A percentile compares a stretch with the other conserved stretches of the same genome.
phyloP scores from a whole-genome alignment of 306 rosid species.

The Trifolium subterraneum region DNA sequence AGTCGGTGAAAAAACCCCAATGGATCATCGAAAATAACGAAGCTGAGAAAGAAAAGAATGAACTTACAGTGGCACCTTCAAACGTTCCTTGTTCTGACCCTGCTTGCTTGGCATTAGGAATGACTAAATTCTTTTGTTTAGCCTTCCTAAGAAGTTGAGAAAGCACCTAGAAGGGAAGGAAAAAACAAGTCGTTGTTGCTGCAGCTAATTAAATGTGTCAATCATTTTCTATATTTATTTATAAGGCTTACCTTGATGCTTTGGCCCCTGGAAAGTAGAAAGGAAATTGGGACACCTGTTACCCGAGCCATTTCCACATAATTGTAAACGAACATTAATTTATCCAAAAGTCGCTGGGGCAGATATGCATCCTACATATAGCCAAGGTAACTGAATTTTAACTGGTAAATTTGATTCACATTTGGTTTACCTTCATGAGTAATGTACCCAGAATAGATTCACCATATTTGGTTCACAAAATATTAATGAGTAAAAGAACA shows the following conservation, averaged over 20 bases:
- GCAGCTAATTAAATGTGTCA: conserved; percentile 25
- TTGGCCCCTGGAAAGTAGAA: conserved; percentile 96
- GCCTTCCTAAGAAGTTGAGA: conserved; percentile 99
- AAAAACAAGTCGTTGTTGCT: conserved; percentile 28
- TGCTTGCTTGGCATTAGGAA: conserved; percentile 87
- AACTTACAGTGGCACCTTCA: conserved; percentile 99
- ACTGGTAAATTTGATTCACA: conserved; percentile 22
- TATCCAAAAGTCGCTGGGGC: conserved; percentile 95
- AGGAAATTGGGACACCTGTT: conserved; percentile 97
- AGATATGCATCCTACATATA: conserved; percentile 92
- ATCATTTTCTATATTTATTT: conserved; percentile 18
- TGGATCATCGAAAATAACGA: background rate
- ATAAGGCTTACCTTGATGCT: conserved; percentile 73
- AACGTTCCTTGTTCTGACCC: conserved; percentile 98
- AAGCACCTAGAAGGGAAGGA: conserved; percentile 67
- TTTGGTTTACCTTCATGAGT: conserved; percentile 13
- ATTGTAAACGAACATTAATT: conserved; percentile 91
- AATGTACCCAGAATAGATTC: conserved; percentile 14
- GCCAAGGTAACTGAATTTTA: conserved; percentile 32
- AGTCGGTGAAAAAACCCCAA: background rate
- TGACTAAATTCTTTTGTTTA: conserved; percentile 81
- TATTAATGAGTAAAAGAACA: conserved; percentile 13
- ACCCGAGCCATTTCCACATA: conserved; percentile 99
- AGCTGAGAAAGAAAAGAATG: conserved; percentile 10
- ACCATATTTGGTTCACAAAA: conserved; percentile 24